Evolutionary conservation across 257 asterid species (phyloP).

Genomic region (Thymus mandschuricus): DNA sequence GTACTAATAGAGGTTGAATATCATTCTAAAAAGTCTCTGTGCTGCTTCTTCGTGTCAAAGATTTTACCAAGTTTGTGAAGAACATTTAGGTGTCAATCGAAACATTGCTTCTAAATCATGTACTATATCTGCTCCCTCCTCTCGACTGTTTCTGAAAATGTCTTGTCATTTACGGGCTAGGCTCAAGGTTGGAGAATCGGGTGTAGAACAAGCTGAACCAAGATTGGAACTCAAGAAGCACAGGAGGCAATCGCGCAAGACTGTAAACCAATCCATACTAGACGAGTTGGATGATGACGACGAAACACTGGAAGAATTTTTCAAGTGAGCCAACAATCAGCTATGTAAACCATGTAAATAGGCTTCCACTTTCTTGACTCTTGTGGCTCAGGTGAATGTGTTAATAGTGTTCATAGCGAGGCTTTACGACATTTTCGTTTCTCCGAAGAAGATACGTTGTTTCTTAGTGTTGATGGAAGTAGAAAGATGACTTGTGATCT

Average conservation of each 20-base stretch:
- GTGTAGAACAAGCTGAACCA: conserved; percentile 89
- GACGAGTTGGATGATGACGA: conserved; percentile 74
- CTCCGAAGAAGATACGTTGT: neutral
- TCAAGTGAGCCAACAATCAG: conserved; percentile 21
- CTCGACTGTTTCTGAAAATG: no score
- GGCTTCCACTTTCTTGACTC: conserved; percentile 13
- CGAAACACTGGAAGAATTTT: conserved; percentile 45
- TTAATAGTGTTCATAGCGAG: neutral
- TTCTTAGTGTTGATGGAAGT: neutral
- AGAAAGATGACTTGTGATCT: conserved; percentile 5
- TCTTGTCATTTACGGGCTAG: conserved; percentile 34
- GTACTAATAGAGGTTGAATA: neutral
- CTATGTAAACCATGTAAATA: conserved; percentile 34
- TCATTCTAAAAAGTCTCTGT: neutral
- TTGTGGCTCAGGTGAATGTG: neutral
- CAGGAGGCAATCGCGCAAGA: conserved; percentile 91
- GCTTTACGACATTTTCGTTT: neutral
- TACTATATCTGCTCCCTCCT: no score
- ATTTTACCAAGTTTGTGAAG: no score
- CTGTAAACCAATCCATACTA: conserved; percentile 73
- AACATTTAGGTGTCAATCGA: no score
- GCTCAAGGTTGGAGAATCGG: conserved; percentile 76
- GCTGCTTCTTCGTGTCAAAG: neutral
- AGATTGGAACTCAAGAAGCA: conserved; percentile 84
- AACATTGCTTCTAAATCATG: no score